phyloP scores from a whole-genome alignment of 371 early-diverging fungal species.

The Homolaphlyctis polyrhiza region DNA sequence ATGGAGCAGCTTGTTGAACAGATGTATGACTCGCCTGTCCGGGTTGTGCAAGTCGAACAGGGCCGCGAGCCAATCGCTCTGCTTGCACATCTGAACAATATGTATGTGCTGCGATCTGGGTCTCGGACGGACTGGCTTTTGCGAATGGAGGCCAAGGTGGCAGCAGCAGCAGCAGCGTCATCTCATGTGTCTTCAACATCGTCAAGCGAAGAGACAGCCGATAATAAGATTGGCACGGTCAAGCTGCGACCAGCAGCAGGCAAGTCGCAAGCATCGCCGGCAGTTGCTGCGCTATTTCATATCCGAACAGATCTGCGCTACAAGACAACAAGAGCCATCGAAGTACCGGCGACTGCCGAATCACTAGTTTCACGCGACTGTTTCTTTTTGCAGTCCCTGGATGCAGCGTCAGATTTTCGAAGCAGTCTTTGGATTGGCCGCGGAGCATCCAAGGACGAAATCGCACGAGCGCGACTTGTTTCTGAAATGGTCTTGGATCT shows the following conservation, averaged over 20 bases:
- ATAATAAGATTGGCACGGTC: background rate
- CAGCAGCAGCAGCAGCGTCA: background rate
- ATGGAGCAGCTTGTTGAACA: slow-evolving; percentile 32
- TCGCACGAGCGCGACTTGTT: slow-evolving; percentile 18
- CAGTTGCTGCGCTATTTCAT: slow-evolving; percentile 21
- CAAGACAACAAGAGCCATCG: slow-evolving; percentile 30
- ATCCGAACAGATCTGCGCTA: slow-evolving; percentile 34
- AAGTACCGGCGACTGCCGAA: slow-evolving; percentile 16
- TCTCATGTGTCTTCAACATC: no score
- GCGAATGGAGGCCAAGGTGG: background rate
- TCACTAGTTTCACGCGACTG: slow-evolving; percentile 35
- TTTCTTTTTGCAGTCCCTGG: slow-evolving; percentile 21
- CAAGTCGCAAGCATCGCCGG: background rate
- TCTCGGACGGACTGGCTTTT: background rate
- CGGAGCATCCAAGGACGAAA: slow-evolving; percentile 31
- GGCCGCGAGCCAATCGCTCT: slow-evolving; percentile 40
- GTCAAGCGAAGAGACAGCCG: no score
- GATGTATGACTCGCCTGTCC: slow-evolving; percentile 37
- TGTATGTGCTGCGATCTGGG: slow-evolving; percentile 15
- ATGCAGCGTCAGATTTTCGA: background rate
- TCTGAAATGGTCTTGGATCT: slow-evolving; percentile 16
- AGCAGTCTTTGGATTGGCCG: slow-evolving; percentile 38
- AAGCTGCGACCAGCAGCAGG: background rate
- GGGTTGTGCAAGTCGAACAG: slow-evolving; percentile 27
- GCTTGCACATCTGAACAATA: slow-evolving; percentile 37